Evolutionary conservation across 352 stramenopile genomes (phyloP).

Genomic region (Globisporangium middletonii): DNA sequence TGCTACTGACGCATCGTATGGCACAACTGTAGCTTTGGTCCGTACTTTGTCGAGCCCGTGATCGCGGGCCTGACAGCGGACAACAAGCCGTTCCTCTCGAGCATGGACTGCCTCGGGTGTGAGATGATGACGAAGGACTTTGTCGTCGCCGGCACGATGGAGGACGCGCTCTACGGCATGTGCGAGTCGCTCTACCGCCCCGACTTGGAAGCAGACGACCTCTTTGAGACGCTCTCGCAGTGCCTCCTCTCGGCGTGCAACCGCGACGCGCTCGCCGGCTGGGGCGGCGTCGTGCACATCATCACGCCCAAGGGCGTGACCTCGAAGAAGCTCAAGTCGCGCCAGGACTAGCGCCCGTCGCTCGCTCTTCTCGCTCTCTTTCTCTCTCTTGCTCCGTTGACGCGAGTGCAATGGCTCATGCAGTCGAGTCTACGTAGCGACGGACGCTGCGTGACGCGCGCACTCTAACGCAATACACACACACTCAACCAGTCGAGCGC

Average conservation of each 20-base stretch:
- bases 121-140: slow-evolving; percentile 96
- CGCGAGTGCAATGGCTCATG: neutral
- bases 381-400: neutral
- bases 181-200: slow-evolving; percentile 98
- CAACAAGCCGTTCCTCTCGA: slow-evolving; percentile 95
- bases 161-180: slow-evolving; percentile 98
- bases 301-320: slow-evolving; percentile 88
- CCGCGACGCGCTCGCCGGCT: slow-evolving; percentile 97
- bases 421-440: no score
- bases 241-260: slow-evolving; percentile 97
- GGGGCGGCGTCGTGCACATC: slow-evolving; percentile 98
- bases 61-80: slow-evolving; percentile 95
- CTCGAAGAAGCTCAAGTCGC: slow-evolving; percentile 77
- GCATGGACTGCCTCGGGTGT: slow-evolving; percentile 98
- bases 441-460: no score
- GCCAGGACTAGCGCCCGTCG: slow-evolving; percentile 53
- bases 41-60: slow-evolving; percentile 98
- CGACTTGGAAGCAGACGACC: slow-evolving; percentile 93
- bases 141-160: slow-evolving; percentile 97
- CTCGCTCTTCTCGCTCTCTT: neutral
- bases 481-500: no score
- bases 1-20: neutral
- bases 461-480: no score
- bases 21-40: slow-evolving; percentile 86
- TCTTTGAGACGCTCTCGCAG: slow-evolving; percentile 99